Evolutionary conservation across 2,329 filamentous ascomycete genomes (phyloP).

Genomic region (Aureobasidium sp.): DNA sequence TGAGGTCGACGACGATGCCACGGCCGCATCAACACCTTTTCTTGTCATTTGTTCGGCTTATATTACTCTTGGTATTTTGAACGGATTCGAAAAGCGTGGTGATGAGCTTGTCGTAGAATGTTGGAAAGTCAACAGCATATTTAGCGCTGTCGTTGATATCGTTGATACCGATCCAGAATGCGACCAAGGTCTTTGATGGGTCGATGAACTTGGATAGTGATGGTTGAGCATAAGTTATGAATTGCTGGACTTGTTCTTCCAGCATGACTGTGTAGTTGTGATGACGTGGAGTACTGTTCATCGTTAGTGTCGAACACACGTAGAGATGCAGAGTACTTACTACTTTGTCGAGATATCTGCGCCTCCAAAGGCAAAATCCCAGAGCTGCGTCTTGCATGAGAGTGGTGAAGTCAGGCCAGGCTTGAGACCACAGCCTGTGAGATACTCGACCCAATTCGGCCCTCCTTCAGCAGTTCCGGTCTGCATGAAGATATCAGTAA

Average conservation of each 20-base stretch:
- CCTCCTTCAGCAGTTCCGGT: conserved; percentile 43
- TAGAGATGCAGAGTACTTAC: conserved; percentile 17
- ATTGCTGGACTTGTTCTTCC: conserved; percentile 43
- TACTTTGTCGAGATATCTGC: conserved; percentile 39
- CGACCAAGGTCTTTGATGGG: conserved; percentile 35
- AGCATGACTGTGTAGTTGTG: conserved; percentile 37
- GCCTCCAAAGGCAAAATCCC: conserved; percentile 50
- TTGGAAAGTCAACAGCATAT: conserved; percentile 23
- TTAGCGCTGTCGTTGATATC: conserved; percentile 43
- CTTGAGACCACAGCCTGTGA: conserved; percentile 43
- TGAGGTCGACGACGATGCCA: too few relatives aligned
- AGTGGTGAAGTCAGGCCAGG: conserved; percentile 35
- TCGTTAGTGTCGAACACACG: conserved; percentile 21
- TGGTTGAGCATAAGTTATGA: conserved; percentile 35
- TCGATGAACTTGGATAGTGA: conserved; percentile 28
- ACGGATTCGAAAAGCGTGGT: conserved; percentile 33
- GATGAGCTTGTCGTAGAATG: conserved; percentile 38
- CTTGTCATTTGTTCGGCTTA: neutral
- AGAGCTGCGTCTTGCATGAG: conserved; percentile 40
- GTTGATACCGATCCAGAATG: conserved; percentile 48
- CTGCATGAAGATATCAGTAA: conserved; percentile 14
- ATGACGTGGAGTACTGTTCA: conserved; percentile 17
- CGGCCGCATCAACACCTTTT: neutral
- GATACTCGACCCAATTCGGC: conserved; percentile 46
- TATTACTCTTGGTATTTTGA: too few relatives aligned